A percentile compares a stretch with the other conserved stretches of the same genome.
These are phyloP conservation scores for Pyricularia grisea DNA, from an alignment of 2,329 filamentous ascomycete genomes.

Conservation along the genomic window DNA sequence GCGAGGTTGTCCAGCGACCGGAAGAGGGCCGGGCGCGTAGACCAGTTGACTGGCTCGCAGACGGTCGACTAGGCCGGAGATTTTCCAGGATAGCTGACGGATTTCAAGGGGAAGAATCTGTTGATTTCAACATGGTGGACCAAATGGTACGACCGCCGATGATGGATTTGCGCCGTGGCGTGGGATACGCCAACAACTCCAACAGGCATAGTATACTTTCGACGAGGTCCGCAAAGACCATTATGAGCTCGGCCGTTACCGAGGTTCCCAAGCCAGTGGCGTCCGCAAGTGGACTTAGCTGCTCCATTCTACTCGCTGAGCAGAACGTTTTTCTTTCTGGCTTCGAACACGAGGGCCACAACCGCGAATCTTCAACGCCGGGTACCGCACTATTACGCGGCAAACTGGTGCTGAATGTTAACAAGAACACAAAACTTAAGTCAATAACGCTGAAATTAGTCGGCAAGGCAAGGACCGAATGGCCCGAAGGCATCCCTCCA, in stretches of 20 bases:
- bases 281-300: constrained; percentile 64
- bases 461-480: constrained; percentile 81
- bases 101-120: constrained; percentile 12
- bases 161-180: constrained; percentile 14
- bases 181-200: constrained; percentile 8
- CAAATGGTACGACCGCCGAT: constrained; percentile 14
- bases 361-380: constrained; percentile 44
- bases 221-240: constrained; percentile 38
- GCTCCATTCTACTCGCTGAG: constrained; percentile 67
- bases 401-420: constrained; percentile 69
- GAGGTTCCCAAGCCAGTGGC: constrained; percentile 62
- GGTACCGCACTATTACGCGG: constrained; percentile 76
- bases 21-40: neutral
- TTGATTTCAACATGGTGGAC: constrained; percentile 18
- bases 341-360: constrained; percentile 61
- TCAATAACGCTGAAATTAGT: constrained; percentile 79
- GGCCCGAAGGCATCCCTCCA: constrained; percentile 92
- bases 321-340: constrained; percentile 73
- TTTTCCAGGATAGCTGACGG: constrained; percentile 12
- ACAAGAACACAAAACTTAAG: constrained; percentile 89
- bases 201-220: constrained; percentile 42
- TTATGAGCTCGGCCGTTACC: constrained; percentile 39
- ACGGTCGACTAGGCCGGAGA: constrained; percentile 15
- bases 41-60: constrained; percentile 10
- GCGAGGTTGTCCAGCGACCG: neutral